Evolutionary conservation across 192 early-diverging fungal genomes (phyloP), one percentile per base, ranked within the genome.

Genomic region (Funneliformis mosseae): DNA sequence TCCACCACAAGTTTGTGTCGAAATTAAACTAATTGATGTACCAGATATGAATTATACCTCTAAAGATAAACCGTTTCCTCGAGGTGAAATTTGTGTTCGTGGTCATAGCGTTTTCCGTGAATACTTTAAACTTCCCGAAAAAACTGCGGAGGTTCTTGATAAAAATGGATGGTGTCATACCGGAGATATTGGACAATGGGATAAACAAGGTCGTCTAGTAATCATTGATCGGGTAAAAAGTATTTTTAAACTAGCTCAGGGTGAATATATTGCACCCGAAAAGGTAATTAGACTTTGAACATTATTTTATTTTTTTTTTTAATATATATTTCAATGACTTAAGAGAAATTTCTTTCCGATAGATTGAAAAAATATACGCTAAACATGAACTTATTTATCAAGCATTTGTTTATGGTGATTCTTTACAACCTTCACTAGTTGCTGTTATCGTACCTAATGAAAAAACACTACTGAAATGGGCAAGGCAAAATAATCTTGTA

Each of bases 231-330:
- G 95, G 80, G 91, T 91, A 75, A 96, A 94, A 85, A 92, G 92
- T 79, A 92, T 94, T 78, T 93, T 95, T 87, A 94, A 94, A 85
- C 78, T 83, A 78, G 76, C 81, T 5, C 92, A 95, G 81, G 96
- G 95, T 73, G 94, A 95, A 87, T 97, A 96, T 84, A 91, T 98
- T 83, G 94, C 95, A 2, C 96, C 96, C 48, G 97, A 98, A 79
- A 96, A 96, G 76, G 87, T 94, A 69, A 1, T 74, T 33, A 21
- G 10, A 28, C 3, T 43, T 74, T 55, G 8, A 46, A 1, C 1
- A 8, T 8, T 46, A 46, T 46, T 10, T 46, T 10, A 8, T 46
- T 46, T 8, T 46, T 8, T 10, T 46, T 46, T 48, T 12, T 1
- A 14, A 11, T 48, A n/a, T n/a, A n/a, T n/a, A n/a, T n/a, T n/a